Base-by-base conservation (phyloP, 768 basidiomycete species). In the Tricholoma bakamatsutake region DNA sequence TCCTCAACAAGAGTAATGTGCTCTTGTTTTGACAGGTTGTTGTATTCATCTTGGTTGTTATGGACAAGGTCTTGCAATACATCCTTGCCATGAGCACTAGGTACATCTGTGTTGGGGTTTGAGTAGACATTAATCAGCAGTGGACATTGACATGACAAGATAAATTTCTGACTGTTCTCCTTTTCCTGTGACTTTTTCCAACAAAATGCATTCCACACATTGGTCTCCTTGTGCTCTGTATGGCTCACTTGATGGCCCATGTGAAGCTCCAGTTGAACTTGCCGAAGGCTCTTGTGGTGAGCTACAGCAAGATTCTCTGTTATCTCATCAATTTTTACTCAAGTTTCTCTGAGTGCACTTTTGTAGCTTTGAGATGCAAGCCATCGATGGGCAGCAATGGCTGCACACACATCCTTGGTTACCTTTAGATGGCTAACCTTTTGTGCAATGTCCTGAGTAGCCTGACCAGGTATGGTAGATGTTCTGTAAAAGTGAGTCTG, bases 191-290 rank as follows among this genome's bases (percentile, higher is more conserved):
- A 47, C 17, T 15, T 15, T 11, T 50, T 51, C 40, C 18, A 58
- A 24, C 21, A 24, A 24, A 24, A 24, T 24, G 21, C 21, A 24
- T 24, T 24, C 21, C 21, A 24, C 21, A 15, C 28, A 43, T 52
- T 37, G 18, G 45, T 28, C 31, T 51, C 52, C 28, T 50, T 52
- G 24, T 21, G 43, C 3, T 13, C 15, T 11, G 39, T 37, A 12
- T 18, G 35, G 13, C 11, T 15, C 35, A 37, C 10, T 24, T 37
- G 55, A 1, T 4, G 21, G n/a, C 45, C 42, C 34, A 53, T 34
- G 35, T 53, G 52, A 40, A 59, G 34, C 24, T 51, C 55, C n/a
- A 18, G n/a, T 33, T 56, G 43, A 33, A 59, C 55, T 28, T 31
- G 58, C 21, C 46, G 27, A 6, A 56, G 34, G 43, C 54, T 56